Evolutionary conservation across 148 eudicot genomes (phyloP).

Genomic region (Chenopodium album): DNA sequence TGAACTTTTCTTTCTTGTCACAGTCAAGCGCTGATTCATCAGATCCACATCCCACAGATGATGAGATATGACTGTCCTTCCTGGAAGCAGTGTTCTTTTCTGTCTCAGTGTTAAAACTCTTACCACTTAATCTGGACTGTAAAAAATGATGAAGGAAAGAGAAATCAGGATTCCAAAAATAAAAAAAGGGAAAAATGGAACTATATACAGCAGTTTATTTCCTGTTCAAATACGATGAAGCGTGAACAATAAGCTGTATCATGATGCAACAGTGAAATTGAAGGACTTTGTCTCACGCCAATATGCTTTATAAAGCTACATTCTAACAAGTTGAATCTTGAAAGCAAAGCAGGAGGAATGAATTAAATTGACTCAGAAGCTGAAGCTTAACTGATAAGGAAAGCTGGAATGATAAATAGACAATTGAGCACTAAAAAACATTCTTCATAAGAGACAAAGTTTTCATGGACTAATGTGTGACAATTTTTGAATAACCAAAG

Average conservation of each 20-base stretch:
- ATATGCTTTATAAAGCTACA: background rate
- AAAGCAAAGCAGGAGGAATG: background rate
- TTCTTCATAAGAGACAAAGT: background rate
- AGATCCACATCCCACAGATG: slow-evolving; percentile 28
- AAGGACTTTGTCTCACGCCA: background rate
- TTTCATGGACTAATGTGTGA: background rate
- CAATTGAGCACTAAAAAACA: background rate
- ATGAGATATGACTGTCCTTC: slow-evolving; percentile 33
- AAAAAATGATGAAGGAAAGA: slow-evolving; percentile 11
- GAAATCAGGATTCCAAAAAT: background rate
- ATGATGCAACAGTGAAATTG: background rate
- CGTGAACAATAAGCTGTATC: background rate
- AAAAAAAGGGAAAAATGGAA: background rate
- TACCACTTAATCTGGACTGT: slow-evolving; percentile 62
- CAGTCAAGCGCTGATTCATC: slow-evolving; percentile 51
- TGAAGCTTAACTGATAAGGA: background rate
- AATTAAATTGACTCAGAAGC: background rate
- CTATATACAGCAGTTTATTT: background rate
- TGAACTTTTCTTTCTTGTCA: slow-evolving; percentile 87
- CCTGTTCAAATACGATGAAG: background rate
- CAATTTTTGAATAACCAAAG: background rate
- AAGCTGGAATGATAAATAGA: background rate
- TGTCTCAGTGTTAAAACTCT: slow-evolving; percentile 35
- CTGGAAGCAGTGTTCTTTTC: slow-evolving; percentile 36
- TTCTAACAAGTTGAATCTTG: background rate